Conservation (phyloP, 1,284 basidiomycete genomes). For the Neolentinus lepideus region DNA sequence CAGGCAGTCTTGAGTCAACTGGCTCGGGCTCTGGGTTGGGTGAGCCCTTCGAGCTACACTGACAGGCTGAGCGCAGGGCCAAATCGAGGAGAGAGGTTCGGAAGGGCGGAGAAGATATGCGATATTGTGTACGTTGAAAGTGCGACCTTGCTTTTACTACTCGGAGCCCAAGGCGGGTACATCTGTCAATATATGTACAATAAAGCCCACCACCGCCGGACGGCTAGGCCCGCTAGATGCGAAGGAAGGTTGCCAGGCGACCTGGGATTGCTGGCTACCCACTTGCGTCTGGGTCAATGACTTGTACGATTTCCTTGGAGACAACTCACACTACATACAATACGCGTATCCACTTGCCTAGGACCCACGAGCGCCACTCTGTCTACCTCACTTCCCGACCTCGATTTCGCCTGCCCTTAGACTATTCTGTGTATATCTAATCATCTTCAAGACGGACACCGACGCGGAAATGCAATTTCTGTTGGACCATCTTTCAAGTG, state of each 20-base stretch:
- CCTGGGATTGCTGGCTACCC: background rate
- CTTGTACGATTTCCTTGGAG: background rate
- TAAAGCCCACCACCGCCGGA: background rate
- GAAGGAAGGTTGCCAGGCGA: background rate
- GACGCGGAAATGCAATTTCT: background rate
- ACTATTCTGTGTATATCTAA: no score
- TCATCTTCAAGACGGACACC: background rate
- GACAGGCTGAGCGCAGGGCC: conserved; percentile 8
- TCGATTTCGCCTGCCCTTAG: background rate
- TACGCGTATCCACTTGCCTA: background rate
- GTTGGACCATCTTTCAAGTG: background rate
- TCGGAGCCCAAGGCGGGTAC: background rate
- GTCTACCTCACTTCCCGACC: background rate
- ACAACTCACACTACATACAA: background rate
- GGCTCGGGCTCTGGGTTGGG: conserved; percentile 27
- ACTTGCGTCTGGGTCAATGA: background rate
- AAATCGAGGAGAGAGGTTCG: background rate
- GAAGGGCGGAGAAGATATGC: background rate
- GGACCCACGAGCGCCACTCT: background rate
- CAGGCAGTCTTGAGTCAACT: conserved; percentile 15
- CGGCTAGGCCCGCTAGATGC: background rate
- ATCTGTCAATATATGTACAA: background rate
- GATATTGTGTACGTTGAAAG: background rate
- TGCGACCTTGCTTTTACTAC: background rate
- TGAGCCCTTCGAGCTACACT: conserved; percentile 57